A percentile compares a stretch with the other conserved stretches of the same genome.
These are phyloP conservation scores for Cyberlindnera mississippiensis DNA, from an alignment of 805 yeast species.

Conservation along the genomic window DNA sequence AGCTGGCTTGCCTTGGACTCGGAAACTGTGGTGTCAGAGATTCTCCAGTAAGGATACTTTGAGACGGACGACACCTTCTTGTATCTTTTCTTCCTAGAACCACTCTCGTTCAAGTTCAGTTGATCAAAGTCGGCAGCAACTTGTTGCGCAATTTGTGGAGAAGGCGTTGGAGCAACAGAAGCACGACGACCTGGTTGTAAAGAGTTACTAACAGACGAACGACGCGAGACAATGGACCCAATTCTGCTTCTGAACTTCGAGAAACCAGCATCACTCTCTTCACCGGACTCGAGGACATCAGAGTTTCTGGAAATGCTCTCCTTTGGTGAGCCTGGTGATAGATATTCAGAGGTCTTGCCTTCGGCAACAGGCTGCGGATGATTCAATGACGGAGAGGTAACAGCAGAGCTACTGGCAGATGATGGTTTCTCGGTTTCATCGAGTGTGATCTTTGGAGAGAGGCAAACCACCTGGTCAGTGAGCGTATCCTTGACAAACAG, in stretches of 20 bases:
- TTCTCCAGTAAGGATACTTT: slow-evolving; percentile 74
- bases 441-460: slow-evolving; percentile 28
- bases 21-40: slow-evolving; percentile 69
- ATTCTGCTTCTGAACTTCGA: slow-evolving; percentile 24
- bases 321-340: slow-evolving; percentile 8
- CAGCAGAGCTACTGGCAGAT: slow-evolving; percentile 2
- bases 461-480: slow-evolving; percentile 27
- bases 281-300: slow-evolving; percentile 16
- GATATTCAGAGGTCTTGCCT: background rate
- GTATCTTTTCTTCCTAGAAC: slow-evolving; percentile 30
- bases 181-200: slow-evolving; percentile 18
- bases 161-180: slow-evolving; percentile 4
- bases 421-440: slow-evolving; percentile 13
- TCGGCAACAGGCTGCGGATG: background rate
- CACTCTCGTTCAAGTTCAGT: slow-evolving; percentile 5
- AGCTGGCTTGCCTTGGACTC: slow-evolving; percentile 61
- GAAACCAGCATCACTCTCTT: slow-evolving; percentile 17
- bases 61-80: slow-evolving; percentile 53
- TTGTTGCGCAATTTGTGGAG: slow-evolving; percentile 2
- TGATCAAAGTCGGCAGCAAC: slow-evolving; percentile 5
- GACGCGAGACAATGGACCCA: slow-evolving; percentile 24
- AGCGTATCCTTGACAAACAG: slow-evolving; percentile 33
- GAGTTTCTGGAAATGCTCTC: slow-evolving; percentile 19
- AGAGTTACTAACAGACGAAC: slow-evolving; percentile 17
- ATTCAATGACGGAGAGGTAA: background rate